These are phyloP conservation scores for Lyophyllum shimeji DNA, from an alignment of 768 basidiomycete species.

Conservation along the genomic window DNA sequence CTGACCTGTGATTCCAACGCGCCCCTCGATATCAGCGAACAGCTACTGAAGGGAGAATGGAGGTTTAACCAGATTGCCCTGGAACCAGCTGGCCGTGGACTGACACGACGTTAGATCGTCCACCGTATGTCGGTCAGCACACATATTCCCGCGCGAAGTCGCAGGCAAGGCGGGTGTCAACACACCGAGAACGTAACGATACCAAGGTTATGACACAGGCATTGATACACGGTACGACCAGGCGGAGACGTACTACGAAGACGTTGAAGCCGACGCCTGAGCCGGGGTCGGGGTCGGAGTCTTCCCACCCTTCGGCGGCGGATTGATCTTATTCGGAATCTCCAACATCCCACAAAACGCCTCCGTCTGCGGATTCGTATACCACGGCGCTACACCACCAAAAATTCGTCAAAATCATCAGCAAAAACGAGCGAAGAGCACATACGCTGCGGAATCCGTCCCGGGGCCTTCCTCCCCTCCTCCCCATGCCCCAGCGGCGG, in stretches of 20 bases:
- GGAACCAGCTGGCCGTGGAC: no score
- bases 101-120: no score
- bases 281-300: no score
- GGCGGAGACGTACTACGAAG: neutral
- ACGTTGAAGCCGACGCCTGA: neutral
- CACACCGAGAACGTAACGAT: neutral
- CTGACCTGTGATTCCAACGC: no score
- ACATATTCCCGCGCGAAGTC: no score
- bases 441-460: slow-evolving; percentile 32
- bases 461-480: neutral
- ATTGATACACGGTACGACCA: neutral
- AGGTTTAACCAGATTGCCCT: no score
- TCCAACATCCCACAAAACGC: slow-evolving; percentile 81
- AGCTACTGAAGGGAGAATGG: no score
- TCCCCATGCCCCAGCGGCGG: slow-evolving; percentile 40
- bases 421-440: slow-evolving; percentile 18
- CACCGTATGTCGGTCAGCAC: no score
- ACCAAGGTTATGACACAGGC: neutral
- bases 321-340: slow-evolving; percentile 66
- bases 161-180: neutral
- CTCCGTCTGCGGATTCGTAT: slow-evolving; percentile 87
- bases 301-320: neutral
- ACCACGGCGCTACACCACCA: slow-evolving; percentile 57
- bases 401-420: slow-evolving; percentile 25
- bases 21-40: no score